These are phyloP conservation scores for Echria macrotheca DNA, from an alignment of 495 filamentous ascomycete species.

Conservation along the genomic window DNA sequence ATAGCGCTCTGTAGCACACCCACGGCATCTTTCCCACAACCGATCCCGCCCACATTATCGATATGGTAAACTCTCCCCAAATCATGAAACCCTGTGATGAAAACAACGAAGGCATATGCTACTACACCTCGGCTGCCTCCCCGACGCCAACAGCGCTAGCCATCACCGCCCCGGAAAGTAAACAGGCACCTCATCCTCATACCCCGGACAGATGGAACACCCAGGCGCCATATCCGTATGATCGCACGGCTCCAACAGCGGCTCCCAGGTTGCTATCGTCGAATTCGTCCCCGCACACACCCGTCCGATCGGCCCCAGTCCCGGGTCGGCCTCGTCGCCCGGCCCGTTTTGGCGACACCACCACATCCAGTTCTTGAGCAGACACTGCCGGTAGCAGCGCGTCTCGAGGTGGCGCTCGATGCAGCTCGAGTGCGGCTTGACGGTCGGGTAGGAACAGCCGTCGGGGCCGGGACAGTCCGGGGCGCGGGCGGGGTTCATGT, in stretches of 20 bases:
- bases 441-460: conserved; percentile 12
- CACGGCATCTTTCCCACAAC: too few species aligned
- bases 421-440: conserved; percentile 18
- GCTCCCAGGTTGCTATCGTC: background rate
- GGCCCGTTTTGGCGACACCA: too few species aligned
- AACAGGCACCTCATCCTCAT: background rate
- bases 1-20: too few species aligned
- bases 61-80: too few species aligned
- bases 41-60: too few species aligned
- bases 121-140: too few species aligned
- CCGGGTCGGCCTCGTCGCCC: background rate
- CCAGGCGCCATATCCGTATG: conserved; percentile 19
- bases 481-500: conserved; percentile 25
- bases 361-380: conserved; percentile 21
- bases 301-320: conserved; percentile 37
- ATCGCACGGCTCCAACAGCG: conserved; percentile 21
- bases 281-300: conserved; percentile 33
- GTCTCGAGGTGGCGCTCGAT: conserved; percentile 8
- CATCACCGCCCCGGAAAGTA: too few species aligned
- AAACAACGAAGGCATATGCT: too few species aligned
- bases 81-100: too few species aligned
- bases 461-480: conserved; percentile 25
- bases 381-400: conserved; percentile 16
- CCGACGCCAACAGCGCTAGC: too few species aligned
- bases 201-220: conserved; percentile 11